A percentile compares a stretch with the other conserved stretches of the same genome.
phyloP scores from a whole-genome alignment of 176 grass and related monocot species.

The Carex parvula region DNA sequence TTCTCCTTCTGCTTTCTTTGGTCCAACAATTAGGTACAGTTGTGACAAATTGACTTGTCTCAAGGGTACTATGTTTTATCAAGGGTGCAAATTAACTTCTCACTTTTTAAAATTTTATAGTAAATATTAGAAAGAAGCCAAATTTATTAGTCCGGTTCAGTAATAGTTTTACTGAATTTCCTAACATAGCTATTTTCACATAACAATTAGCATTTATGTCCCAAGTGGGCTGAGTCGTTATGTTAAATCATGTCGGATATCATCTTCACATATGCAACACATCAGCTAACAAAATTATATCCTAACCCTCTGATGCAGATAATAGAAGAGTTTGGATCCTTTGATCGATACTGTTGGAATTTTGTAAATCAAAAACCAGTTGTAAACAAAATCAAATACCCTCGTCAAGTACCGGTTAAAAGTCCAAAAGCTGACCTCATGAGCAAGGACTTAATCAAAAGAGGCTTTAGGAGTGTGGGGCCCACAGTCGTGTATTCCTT shows the following conservation, averaged over 20 bases:
- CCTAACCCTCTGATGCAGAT: constrained; percentile 42
- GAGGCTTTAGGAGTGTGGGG: constrained; percentile 75
- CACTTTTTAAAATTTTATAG: neutral
- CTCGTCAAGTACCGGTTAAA: constrained; percentile 73
- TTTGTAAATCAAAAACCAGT: constrained; percentile 81
- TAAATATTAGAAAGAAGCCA: neutral
- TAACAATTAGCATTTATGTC: constrained; percentile 3
- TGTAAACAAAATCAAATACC: constrained; percentile 57
- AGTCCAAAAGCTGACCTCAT: constrained; percentile 85
- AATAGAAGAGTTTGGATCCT: constrained; percentile 74
- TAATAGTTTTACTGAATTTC: neutral
- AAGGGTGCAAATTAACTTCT: neutral
- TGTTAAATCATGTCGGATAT: neutral
- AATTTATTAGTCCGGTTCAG: neutral
- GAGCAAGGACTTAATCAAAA: constrained; percentile 83
- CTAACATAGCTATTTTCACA: neutral
- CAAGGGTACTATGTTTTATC: too few species aligned
- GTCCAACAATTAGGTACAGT: neutral
- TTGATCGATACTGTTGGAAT: constrained; percentile 74
- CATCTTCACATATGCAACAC: neutral
- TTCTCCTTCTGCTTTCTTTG: neutral
- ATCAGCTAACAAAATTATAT: constrained; percentile 23
- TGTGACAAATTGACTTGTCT: neutral
- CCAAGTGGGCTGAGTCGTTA: neutral
- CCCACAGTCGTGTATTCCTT: constrained; percentile 83